phyloP scores from a whole-genome alignment of 169 alveolate species.

The Hepatocystis sp. region DNA sequence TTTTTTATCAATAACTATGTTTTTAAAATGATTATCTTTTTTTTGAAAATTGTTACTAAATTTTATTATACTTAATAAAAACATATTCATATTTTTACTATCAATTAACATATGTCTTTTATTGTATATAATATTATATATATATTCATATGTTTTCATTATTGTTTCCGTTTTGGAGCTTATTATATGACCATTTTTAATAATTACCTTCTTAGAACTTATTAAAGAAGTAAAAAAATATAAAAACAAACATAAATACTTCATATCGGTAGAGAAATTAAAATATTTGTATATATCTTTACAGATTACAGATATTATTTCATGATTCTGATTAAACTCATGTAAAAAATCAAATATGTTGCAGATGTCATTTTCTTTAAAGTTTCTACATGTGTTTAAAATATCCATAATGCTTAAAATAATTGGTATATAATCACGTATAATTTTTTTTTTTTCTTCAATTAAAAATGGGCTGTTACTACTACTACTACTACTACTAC shows the following conservation, averaged over 20 bases:
- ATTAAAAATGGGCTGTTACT: background rate
- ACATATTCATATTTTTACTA: slow-evolving; percentile 36
- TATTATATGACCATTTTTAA: too few relatives aligned
- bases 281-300: slow-evolving; percentile 46
- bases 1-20: too few relatives aligned
- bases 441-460: slow-evolving; percentile 14
- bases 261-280: slow-evolving; percentile 36
- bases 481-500: too few relatives aligned
- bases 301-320: slow-evolving; percentile 20
- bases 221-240: slow-evolving; percentile 24
- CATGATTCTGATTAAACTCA: slow-evolving; percentile 54
- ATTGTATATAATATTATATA: slow-evolving; percentile 41
- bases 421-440: slow-evolving; percentile 17
- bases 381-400: slow-evolving; percentile 20
- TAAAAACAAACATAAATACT: slow-evolving; percentile 54
- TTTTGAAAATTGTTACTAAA: background rate
- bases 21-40: too few relatives aligned
- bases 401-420: slow-evolving; percentile 41
- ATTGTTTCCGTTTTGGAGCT: too few relatives aligned
- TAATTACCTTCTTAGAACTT: background rate
- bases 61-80: slow-evolving; percentile 32
- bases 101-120: slow-evolving; percentile 23
- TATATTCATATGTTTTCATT: slow-evolving; percentile 23
- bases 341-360: slow-evolving; percentile 68
- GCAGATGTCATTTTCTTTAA: slow-evolving; percentile 44